phyloP scores from a whole-genome alignment of 192 early-diverging fungal species.

The Diversispora epigaea region DNA sequence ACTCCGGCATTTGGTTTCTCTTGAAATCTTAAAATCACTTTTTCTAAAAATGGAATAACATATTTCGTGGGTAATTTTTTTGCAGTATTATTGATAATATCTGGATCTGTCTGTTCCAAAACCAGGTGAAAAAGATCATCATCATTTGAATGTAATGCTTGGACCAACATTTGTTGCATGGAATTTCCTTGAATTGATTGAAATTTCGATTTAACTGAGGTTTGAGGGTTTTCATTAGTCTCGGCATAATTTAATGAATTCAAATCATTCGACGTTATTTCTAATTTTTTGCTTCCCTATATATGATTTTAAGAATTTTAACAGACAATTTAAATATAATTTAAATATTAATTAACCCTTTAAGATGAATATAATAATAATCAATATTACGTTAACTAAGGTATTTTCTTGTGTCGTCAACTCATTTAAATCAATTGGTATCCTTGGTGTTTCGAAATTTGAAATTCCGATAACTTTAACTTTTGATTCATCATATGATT shows the following conservation, averaged over 20 bases:
- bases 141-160: constrained; percentile 58
- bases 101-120: constrained; percentile 45
- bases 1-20: constrained; percentile 47
- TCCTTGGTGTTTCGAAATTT: constrained; percentile 43
- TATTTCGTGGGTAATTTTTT: constrained; percentile 50
- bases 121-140: constrained; percentile 47
- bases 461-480: constrained; percentile 46
- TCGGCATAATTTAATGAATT: not conserved
- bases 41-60: constrained; percentile 50
- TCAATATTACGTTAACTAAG: not conserved
- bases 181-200: constrained; percentile 48
- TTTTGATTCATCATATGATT: constrained; percentile 53
- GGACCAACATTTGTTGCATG: constrained; percentile 52
- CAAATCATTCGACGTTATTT: not conserved
- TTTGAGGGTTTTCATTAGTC: not conserved
- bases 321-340: not conserved
- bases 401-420: constrained; percentile 29
- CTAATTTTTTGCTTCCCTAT: not conserved
- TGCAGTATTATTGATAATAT: constrained; percentile 51
- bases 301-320: not conserved
- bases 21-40: constrained; percentile 51
- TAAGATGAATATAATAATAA: not conserved
- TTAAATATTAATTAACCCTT: not conserved
- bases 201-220: constrained; percentile 32
- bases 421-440: constrained; percentile 26